Base-by-base conservation (phyloP, 805 yeast species). In the Starmerella tilneyi region DNA sequence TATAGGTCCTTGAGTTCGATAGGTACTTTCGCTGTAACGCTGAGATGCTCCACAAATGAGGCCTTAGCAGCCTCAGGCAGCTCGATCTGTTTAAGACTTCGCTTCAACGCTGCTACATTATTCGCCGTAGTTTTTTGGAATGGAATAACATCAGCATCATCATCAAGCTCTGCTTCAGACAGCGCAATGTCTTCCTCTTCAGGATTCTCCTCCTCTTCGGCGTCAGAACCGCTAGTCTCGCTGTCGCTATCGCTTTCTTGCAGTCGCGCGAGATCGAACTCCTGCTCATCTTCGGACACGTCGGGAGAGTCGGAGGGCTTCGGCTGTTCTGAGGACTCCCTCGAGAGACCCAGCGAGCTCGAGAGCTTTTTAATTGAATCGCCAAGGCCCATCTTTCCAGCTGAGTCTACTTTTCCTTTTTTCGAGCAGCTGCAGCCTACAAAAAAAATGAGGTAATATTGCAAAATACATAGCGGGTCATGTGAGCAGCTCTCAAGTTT, bases 81-180 rank as follows among this genome's bases (percentile, higher is more conserved):
- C 28, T 51, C 56, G 41, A 68, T 58, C 8, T 57, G 26, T 12
- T 54, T 50, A 15, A 61, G 51, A 19, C 66, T 50, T 37, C 57
- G 57, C 31, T 53, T 49, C 32, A 68, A 57, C 3, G 98, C 97
- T n/a, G 83, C 79, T 38, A 69, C 71, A 66, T 92, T 89, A 65
- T 92, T 86, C 52, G 89, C 70, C 11, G 96, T 88, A 41, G 85
- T 72, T 63, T 88, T 88, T 47, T 92, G 85, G 65, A 81, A 78
- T 40, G 97, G 96, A 29, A 89, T 86, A 36, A 88, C 76, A 63
- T 92, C 98, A 15, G 94, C 94, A 61, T 88, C 96, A 2, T 92
- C 84, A 59, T 86, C 96, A 34, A 84, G 67, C 59, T 89, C 96
- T 21, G 81, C 96, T 44, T 86, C 96, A 1, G 94, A 83, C 43